Percentiles rank a stretch among this genome's conserved stretches.
These are phyloP conservation scores for Russula ochroleuca DNA, from an alignment of 768 basidiomycete species.

Conservation along the genomic window DNA sequence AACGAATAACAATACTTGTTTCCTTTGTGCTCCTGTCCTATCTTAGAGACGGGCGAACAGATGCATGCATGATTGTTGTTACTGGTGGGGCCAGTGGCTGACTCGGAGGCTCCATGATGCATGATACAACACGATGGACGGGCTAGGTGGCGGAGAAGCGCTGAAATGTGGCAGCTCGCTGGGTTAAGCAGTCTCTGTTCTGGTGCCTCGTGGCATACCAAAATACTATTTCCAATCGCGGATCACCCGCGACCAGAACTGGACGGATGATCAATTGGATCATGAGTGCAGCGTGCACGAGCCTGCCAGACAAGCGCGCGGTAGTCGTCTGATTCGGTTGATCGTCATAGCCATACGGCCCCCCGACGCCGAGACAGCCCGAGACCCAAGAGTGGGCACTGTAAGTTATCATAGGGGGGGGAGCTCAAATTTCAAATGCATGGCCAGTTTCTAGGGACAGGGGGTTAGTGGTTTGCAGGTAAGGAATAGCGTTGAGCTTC, in stretches of 20 bases:
- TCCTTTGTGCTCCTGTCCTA: not conserved
- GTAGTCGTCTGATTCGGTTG: too few species aligned
- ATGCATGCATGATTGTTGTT: not conserved
- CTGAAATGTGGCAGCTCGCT: slow-evolving; percentile 9
- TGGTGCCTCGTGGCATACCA: slow-evolving; percentile 7
- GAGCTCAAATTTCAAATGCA: not conserved
- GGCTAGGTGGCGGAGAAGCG: not conserved
- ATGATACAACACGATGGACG: not conserved
- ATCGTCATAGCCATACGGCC: not conserved
- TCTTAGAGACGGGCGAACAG: not conserved
- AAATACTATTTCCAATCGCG: not conserved
- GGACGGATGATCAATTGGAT: too few species aligned
- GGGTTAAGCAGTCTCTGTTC: slow-evolving; percentile 1
- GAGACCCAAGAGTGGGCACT: too few species aligned
- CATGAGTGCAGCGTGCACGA: too few species aligned
- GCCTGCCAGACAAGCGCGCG: too few species aligned
- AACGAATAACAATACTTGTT: not conserved
- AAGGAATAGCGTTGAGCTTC: slow-evolving; percentile 14
- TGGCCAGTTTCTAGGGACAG: not conserved
- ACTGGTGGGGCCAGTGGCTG: too few species aligned
- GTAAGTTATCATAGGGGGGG: not conserved
- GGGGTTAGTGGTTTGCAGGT: not conserved
- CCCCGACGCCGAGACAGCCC: not conserved
- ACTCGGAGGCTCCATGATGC: not conserved
- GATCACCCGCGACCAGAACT: not conserved